Conservation (phyloP, 257 asterid genomes). For the Solanum boliviense region DNA sequence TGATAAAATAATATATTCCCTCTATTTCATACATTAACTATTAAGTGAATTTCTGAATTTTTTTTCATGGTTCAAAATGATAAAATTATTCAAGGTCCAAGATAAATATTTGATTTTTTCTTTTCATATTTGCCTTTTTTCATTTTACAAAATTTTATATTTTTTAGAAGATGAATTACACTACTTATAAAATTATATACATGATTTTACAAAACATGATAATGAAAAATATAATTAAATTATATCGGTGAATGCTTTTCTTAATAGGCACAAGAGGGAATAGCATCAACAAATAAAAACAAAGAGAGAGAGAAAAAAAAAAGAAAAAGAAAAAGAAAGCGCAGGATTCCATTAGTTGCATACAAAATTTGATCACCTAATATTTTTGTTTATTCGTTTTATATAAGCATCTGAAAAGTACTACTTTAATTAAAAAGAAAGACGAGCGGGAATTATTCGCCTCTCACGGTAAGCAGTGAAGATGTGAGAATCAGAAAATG, state of each 20-base stretch:
- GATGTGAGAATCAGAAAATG: not conserved
- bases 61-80: too few species aligned
- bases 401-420: not conserved
- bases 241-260: too few species aligned
- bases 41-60: too few species aligned
- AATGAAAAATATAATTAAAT: too few species aligned
- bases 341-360: not conserved
- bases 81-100: too few species aligned
- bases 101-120: too few species aligned
- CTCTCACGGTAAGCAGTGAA: not conserved
- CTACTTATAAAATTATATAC: too few species aligned
- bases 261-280: not conserved
- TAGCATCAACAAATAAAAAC: not conserved
- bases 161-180: not conserved
- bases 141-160: not conserved
- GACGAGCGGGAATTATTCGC: not conserved
- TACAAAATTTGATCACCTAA: not conserved
- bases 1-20: too few species aligned
- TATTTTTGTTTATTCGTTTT: not conserved
- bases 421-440: not conserved
- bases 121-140: not conserved
- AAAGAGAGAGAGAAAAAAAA: not conserved
- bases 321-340: not conserved
- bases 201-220: too few species aligned
- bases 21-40: not conserved